These are phyloP conservation scores for Clarireedia paspali DNA, from an alignment of 2,329 filamentous ascomycete species.

Conservation along the genomic window DNA sequence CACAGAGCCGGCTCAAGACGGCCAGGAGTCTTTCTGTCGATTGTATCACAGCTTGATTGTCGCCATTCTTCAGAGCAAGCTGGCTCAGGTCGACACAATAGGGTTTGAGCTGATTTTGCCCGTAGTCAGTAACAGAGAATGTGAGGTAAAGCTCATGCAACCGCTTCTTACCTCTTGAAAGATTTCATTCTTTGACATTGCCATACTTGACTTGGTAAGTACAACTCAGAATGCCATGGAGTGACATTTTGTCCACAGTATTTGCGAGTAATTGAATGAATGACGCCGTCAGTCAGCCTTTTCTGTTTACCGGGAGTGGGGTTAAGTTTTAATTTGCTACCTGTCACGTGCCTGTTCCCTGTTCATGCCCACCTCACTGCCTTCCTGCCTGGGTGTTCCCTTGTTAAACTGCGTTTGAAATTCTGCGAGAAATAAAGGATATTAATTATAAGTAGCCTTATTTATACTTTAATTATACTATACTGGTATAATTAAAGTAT, in stretches of 20 bases:
- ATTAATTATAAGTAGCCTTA: no score
- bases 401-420: no score
- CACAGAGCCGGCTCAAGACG: slow-evolving; percentile 35
- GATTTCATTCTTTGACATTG: slow-evolving; percentile 25
- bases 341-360: no score
- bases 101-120: slow-evolving; percentile 48
- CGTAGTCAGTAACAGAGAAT: background rate
- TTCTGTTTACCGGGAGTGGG: background rate
- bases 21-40: slow-evolving; percentile 39
- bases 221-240: no score
- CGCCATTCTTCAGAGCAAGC: slow-evolving; percentile 43
- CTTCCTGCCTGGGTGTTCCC: no score
- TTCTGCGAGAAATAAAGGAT: no score
- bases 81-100: slow-evolving; percentile 53
- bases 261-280: background rate
- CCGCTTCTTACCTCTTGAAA: slow-evolving; percentile 24
- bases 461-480: no score
- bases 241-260: no score
- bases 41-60: slow-evolving; percentile 35
- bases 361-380: no score
- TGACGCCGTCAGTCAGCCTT: slow-evolving; percentile 4
- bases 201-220: no score
- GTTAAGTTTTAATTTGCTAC: no score
- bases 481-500: no score
- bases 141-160: background rate